Evolutionary conservation across 306 rosid species (phyloP), one percentile per base, ranked within the genome.

Genomic region (Cucurbita ficifolia): DNA sequence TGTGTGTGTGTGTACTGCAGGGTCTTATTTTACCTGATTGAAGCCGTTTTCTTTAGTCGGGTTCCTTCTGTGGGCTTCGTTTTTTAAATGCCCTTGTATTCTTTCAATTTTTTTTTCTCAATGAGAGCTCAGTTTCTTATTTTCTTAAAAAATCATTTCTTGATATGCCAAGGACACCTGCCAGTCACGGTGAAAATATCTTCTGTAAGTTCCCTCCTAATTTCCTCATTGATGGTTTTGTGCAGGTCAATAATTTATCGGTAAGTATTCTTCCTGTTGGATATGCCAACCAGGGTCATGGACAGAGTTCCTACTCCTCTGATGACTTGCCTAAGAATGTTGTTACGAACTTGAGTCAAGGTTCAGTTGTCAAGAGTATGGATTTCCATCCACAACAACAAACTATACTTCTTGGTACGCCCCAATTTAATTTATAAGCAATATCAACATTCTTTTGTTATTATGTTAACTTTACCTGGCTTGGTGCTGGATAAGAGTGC

Each of bases 351-450:
- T 78, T 91, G 81, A 87, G 49, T 83, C 89, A 77, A 83, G 91
- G 96, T 63, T 91, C 97, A 57, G 69, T 72, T 42, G 96, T 87
- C 78, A 95, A 87, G 86, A 95, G 99, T 74, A 87, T 95, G 96
- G 97, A 95, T 80, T 95, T 95, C 77, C 96, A 95, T 81, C 97
- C 99, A 19, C 82, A 84, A 78, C 96, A 91, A 76, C 99, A 88
- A 82, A 84, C 87, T 84, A 75, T 88, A 70, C 99, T 95, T 81
- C 93, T 95, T 79, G 99, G 99, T 95, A 81, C 81, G 90, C 53
- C 70, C 65, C 73, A 40, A 35, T 12, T 61, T 21, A 7, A 2
- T 49, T 29, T 40, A 5, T 24, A 50, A 72, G 11, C 12, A 6
- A 77, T 64, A 19, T 36, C 39, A 24, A 73, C 16, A 43, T 22